Evolutionary conservation across 331 rosid genomes (phyloP).

Genomic region (Saraca asoca): DNA sequence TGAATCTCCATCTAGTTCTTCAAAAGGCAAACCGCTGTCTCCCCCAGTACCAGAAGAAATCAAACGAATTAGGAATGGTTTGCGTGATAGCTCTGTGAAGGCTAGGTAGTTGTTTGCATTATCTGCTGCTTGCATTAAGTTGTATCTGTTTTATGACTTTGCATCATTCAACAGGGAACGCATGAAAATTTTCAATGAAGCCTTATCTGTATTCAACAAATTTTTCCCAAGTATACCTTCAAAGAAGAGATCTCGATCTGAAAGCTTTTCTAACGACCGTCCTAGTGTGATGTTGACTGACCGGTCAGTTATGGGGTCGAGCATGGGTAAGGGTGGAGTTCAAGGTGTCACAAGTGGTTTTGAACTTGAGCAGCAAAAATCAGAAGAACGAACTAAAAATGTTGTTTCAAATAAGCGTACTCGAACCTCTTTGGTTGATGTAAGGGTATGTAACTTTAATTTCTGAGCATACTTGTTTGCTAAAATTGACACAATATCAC

Average conservation of each 20-base stretch:
- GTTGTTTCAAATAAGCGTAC: slow-evolving; percentile 82
- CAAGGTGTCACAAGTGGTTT: slow-evolving; percentile 62
- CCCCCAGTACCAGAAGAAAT: slow-evolving; percentile 71
- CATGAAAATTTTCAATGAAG: slow-evolving; percentile 65
- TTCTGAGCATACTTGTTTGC: slow-evolving; percentile 17
- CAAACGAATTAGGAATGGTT: slow-evolving; percentile 59
- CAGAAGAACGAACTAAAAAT: slow-evolving; percentile 74
- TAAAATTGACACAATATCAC: slow-evolving; percentile 10
- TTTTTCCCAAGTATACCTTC: slow-evolving; percentile 74
- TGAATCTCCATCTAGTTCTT: slow-evolving; percentile 78
- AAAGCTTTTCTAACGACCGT: slow-evolving; percentile 65
- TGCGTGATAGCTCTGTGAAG: slow-evolving; percentile 55
- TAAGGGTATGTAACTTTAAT: slow-evolving; percentile 51
- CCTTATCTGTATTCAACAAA: slow-evolving; percentile 69
- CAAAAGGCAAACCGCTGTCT: slow-evolving; percentile 69
- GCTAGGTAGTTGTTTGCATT: slow-evolving; percentile 76
- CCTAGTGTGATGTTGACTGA: slow-evolving; percentile 62
- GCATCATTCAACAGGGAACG: slow-evolving; percentile 68
- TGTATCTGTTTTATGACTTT: slow-evolving; percentile 39
- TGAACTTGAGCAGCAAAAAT: slow-evolving; percentile 82
- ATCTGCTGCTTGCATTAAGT: slow-evolving; percentile 38
- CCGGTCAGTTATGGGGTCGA: slow-evolving; percentile 65
- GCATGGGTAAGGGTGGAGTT: slow-evolving; percentile 66
- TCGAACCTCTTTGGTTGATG: slow-evolving; percentile 85
- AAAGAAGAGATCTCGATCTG: slow-evolving; percentile 91